Conservation (phyloP, 345 rosid species). For the Tarenaya hassleriana region DNA sequence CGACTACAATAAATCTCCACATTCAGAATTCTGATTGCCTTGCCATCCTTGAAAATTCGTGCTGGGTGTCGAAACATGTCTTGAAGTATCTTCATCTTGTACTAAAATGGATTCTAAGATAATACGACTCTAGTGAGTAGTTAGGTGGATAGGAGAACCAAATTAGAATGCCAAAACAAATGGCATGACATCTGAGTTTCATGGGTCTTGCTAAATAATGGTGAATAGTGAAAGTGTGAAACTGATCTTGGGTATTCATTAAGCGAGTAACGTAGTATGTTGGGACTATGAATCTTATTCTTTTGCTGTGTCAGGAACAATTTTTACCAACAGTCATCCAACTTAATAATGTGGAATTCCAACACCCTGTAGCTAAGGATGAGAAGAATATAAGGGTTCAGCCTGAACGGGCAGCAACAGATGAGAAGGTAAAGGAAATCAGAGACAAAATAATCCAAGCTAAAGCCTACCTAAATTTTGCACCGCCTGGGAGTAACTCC, state of each 20-base stretch:
- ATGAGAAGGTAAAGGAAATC: constrained; percentile 61
- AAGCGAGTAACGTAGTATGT: constrained; percentile 3
- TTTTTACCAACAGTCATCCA: constrained; percentile 18
- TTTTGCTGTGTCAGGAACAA: constrained; percentile 38
- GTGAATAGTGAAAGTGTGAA: constrained; percentile 4
- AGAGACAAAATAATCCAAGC: constrained; percentile 83
- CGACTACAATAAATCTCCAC: no score
- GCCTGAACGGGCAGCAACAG: constrained; percentile 27
- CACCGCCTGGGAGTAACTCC: constrained; percentile 61
- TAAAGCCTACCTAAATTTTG: constrained; percentile 53
- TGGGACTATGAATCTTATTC: background rate
- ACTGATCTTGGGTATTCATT: background rate
- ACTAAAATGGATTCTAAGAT: no score
- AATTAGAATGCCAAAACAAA: no score
- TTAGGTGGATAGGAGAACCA: no score
- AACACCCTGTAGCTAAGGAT: constrained; percentile 33
- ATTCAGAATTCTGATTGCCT: no score
- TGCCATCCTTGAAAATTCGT: no score
- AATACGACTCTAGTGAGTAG: no score
- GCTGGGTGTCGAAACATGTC: no score
- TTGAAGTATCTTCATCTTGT: no score
- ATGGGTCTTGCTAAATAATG: no score
- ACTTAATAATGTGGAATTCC: constrained; percentile 29
- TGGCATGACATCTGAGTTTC: no score
- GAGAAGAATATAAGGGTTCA: constrained; percentile 35